A percentile compares a stretch with the other conserved stretches of the same genome.
Evolutionary conservation across 1,139 yeast species (phyloP).

Genomic region (Waltiozyma sp.): DNA sequence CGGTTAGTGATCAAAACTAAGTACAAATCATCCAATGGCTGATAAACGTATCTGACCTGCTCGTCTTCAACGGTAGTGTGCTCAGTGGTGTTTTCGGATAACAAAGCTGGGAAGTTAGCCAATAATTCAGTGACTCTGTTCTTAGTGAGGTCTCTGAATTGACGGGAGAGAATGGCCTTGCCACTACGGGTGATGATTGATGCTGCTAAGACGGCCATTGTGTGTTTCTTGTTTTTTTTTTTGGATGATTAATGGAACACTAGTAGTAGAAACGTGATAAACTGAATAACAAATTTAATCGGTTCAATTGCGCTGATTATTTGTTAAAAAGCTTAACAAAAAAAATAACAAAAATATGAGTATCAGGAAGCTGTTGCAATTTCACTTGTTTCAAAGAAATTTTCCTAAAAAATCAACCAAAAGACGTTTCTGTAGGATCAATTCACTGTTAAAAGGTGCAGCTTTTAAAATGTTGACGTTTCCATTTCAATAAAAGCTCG

Average conservation of each 20-base stretch:
- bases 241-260: too few species aligned
- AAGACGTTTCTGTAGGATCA: too few species aligned
- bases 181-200: constrained; percentile 95
- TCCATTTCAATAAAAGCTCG: constrained; percentile 4
- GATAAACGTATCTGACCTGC: constrained; percentile 85
- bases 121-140: constrained; percentile 81
- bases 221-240: background rate
- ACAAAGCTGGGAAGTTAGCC: constrained; percentile 76
- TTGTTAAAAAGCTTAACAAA: too few species aligned
- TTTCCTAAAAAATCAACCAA: too few species aligned
- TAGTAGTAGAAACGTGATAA: too few species aligned
- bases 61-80: constrained; percentile 95
- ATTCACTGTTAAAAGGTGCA: too few species aligned
- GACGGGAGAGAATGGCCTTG: constrained; percentile 86
- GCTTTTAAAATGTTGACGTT: constrained; percentile 11
- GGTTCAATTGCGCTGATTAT: background rate
- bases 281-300: background rate
- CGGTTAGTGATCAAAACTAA: constrained; percentile 86
- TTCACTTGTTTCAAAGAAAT: too few species aligned
- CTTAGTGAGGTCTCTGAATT: constrained; percentile 74
- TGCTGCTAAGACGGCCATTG: constrained; percentile 77
- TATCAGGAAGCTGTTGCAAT: too few species aligned
- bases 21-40: constrained; percentile 90
- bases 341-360: too few species aligned
- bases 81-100: constrained; percentile 62